Percentiles rank a stretch among this genome's conserved stretches.
These are phyloP conservation scores for Kwoniella europaea DNA, from an alignment of 768 basidiomycete species.

Conservation along the genomic window DNA sequence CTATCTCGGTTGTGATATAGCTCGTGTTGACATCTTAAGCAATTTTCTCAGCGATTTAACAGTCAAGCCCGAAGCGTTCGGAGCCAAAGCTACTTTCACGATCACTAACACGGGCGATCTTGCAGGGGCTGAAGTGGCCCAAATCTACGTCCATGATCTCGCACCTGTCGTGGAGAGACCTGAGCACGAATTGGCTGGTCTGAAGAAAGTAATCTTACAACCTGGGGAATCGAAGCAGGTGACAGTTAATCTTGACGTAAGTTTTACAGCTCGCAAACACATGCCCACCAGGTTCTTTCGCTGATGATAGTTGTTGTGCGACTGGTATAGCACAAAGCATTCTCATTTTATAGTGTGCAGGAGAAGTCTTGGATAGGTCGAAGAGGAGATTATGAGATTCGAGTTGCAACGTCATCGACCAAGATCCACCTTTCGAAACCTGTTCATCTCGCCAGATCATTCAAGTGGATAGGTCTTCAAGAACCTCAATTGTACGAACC, in stretches of 20 bases:
- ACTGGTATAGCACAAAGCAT: conserved; percentile 52
- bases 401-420: conserved; percentile 62
- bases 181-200: conserved; percentile 67
- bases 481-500: conserved; percentile 18
- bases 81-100: conserved; percentile 59
- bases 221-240: conserved; percentile 54
- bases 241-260: conserved; percentile 51
- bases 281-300: background rate
- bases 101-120: conserved; percentile 66
- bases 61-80: conserved; percentile 44
- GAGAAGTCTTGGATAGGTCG: conserved; percentile 65
- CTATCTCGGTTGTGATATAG: background rate
- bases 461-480: conserved; percentile 42
- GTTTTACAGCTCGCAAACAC: conserved; percentile 1
- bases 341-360: conserved; percentile 67
- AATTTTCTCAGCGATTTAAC: conserved; percentile 22
- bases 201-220: conserved; percentile 53
- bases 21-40: background rate
- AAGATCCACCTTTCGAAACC: conserved; percentile 53
- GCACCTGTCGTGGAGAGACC: conserved; percentile 66
- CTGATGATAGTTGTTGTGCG: background rate
- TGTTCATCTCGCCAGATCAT: conserved; percentile 22
- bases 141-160: conserved; percentile 66
- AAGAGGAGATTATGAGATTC: conserved; percentile 62
- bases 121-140: conserved; percentile 68